These are phyloP conservation scores for Ceratobasidium sp. DNA, from an alignment of 1,284 basidiomycete species.

Conservation along the genomic window DNA sequence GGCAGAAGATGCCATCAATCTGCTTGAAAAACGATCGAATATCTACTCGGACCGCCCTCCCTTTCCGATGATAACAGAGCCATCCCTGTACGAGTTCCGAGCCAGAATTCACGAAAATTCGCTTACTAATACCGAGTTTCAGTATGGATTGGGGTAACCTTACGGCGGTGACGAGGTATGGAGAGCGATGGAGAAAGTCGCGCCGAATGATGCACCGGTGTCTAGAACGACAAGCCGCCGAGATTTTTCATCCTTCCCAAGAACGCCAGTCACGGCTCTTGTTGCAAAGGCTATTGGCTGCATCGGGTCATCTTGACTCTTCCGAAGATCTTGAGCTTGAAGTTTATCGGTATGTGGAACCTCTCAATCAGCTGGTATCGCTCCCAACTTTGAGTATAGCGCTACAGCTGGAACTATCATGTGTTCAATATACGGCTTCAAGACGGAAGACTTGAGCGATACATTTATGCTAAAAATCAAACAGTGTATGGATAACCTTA, in stretches of 20 bases:
- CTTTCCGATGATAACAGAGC: constrained; percentile 11
- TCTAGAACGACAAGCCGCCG: constrained; percentile 9
- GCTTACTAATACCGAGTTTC: neutral
- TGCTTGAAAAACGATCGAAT: constrained; percentile 7
- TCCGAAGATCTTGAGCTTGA: constrained; percentile 24
- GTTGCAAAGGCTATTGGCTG: constrained; percentile 17
- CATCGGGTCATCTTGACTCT: neutral
- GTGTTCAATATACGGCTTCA: constrained; percentile 40
- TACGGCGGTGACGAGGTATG: constrained; percentile 13
- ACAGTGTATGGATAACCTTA: constrained; percentile 18
- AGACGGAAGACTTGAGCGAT: constrained; percentile 14
- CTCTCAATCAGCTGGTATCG: neutral
- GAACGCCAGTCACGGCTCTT: constrained; percentile 16
- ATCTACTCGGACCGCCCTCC: constrained; percentile 13
- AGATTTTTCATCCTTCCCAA: constrained; percentile 18
- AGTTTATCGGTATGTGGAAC: constrained; percentile 6
- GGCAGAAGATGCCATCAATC: constrained; percentile 3
- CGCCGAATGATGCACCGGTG: constrained; percentile 22
- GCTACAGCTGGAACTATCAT: neutral
- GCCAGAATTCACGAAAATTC: neutral
- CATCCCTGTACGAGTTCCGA: constrained; percentile 1
- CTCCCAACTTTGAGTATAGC: neutral
- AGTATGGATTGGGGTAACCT: constrained; percentile 27
- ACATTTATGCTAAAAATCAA: constrained; percentile 21
- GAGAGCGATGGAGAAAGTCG: constrained; percentile 27